Evolutionary conservation across 2,329 filamentous ascomycete genomes (phyloP), one percentile per base, ranked within the genome.

Genomic region (Malbranchea zuffiana): DNA sequence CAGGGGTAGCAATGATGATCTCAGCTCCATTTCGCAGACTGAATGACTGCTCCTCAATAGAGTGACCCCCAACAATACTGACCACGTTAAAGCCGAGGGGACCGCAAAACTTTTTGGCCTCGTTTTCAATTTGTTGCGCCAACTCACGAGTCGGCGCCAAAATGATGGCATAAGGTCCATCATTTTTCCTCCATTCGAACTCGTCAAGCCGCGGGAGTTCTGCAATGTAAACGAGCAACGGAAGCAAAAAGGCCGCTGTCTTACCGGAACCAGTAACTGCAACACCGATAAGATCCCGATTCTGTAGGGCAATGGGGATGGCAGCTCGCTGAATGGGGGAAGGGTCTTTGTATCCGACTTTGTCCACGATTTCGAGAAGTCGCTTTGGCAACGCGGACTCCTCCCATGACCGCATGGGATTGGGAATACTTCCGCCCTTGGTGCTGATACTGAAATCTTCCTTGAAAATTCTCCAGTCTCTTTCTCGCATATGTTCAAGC

Each of bases 391-490:
- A 68, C 4, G 71, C 71, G 3, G 87, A 93, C 60, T 98, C 90
- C 31, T 73, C 56, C 90, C 90, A 98, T 49, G 71, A 85, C 33
- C 90, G 85, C 87, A 98, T 96, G 0, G 90, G 90, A 51, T 96
- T 88, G 1, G 90, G 90, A 39, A 96, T 85, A 17, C 73, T 72
- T 28, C 88, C 88, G 40, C 90, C 90, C 60, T 94, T 96, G 6
- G 86, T 95, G 26, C 80, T 72, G 56, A 98, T 98, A 50, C 90
- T 92, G 65, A 94, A 96, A 61, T 98, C 87, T 60, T 96, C 90
- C 63, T 96, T 98, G 76, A 98, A 95, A 50, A 98, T 96, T 55
- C 90, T 83, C 90, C 90, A 98, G 61, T 98, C 90, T 57, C 90
- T 74, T 63, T 96, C 87, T 44, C 85, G 82, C 90, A 98, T 98